Base-by-base conservation (phyloP, 164 flowering plant genomes). In the Annona cherimola region DNA sequence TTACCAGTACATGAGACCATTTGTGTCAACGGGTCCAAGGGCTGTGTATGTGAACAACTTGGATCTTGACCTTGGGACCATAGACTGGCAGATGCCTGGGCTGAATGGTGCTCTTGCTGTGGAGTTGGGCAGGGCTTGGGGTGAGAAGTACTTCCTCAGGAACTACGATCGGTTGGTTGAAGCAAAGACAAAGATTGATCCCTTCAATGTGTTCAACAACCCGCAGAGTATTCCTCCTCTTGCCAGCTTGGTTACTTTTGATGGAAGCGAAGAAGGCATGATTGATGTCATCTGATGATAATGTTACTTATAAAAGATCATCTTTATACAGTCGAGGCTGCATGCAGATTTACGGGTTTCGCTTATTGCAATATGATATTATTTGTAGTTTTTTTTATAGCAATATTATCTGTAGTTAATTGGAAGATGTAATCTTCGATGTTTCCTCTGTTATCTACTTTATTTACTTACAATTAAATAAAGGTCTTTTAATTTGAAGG, bases 171-270 rank as follows among this genome's bases (percentile, higher is more conserved):
- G 82, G 39, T 67, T 87, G 77, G 91, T 87, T 16, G 66, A 50
- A 67, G 84, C 82, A 6, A 87, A 87, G 75, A 84, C 84, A 1
- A 4, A 35, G 3, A 76, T 84, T 18, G 91, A 87, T 75, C 91
- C 86, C 0, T 14, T 54, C 20, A 83, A 87, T 69, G 80, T 84
- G 43, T 87, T 87, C 42, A 66, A 43, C 1, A 80, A 84, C 76
- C 84, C 79, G 50, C 91, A 86, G 50, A 83, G 89, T 16, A 85
- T 87, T 75, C 89, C 89, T 69, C 87, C 87, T 26, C 44, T 71
- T 72, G 6, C 71, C 67, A 26, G 35, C 35, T 26, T 26, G 35
- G 35, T 26, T 26, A 26, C 35, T 26, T 26, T 26, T 26, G 35
- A 26, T 26, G 35, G 35, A 26, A 26, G 35, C 35, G 35, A 26